Percentiles rank a stretch among this genome's conserved stretches.
These are phyloP conservation scores for Sugiyamaella neomexicana DNA, from an alignment of 1,139 yeast genomes.

Conservation along the genomic window DNA sequence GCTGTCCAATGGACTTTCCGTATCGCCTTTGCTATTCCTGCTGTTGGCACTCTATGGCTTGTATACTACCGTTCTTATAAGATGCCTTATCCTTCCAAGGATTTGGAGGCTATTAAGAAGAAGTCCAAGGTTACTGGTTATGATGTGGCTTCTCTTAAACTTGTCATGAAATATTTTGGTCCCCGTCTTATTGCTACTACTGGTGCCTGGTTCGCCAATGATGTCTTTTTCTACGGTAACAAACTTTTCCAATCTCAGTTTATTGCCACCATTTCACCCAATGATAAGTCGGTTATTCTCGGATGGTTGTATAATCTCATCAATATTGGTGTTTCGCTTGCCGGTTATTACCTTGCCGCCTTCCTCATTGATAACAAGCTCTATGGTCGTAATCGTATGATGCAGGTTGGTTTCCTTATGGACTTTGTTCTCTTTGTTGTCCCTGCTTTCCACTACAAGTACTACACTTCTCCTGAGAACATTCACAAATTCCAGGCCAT, in stretches of 20 bases:
- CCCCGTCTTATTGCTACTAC: conserved; percentile 95
- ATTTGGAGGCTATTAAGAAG: conserved; percentile 35
- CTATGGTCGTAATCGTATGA: conserved; percentile 61
- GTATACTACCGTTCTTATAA: conserved; percentile 43
- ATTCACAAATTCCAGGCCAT: conserved; percentile 57
- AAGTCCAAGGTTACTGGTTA: conserved; percentile 42
- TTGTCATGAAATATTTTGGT: conserved; percentile 59
- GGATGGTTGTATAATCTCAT: conserved; percentile 68
- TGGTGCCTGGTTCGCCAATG: conserved; percentile 94
- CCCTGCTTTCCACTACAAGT: conserved; percentile 63
- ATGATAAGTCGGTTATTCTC: conserved; percentile 68
- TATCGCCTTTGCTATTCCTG: conserved; percentile 42
- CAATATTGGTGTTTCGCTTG: conserved; percentile 67
- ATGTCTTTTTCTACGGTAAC: conserved; percentile 90
- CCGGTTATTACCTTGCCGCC: conserved; percentile 64
- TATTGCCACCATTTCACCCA: conserved; percentile 60
- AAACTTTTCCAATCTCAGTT: conserved; percentile 75
- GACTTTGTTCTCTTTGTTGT: conserved; percentile 58
- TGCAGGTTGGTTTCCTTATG: conserved; percentile 58
- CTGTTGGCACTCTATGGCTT: conserved; percentile 43
- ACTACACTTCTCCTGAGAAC: conserved; percentile 48
- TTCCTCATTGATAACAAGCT: conserved; percentile 56
- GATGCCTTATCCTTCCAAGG: conserved; percentile 41
- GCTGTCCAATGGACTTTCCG: conserved; percentile 44
- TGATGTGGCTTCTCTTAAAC: conserved; percentile 37